These are phyloP conservation scores for Sicyos edulis DNA, from an alignment of 306 rosid genomes.

Conservation along the genomic window DNA sequence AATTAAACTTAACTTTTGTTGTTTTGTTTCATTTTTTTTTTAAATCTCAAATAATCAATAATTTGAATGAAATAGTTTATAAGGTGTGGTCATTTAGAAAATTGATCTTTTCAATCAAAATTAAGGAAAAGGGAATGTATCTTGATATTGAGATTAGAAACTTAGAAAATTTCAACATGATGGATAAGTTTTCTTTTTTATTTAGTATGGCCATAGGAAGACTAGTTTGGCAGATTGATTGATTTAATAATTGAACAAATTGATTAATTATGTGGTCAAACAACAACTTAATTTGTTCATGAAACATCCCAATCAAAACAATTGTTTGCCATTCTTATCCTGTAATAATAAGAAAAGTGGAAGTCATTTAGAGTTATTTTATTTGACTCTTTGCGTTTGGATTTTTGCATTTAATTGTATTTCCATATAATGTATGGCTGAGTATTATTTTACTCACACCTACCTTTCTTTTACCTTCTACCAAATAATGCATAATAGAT, in stretches of 20 bases:
- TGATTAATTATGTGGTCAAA: background rate
- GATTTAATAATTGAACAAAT: constrained; percentile 11
- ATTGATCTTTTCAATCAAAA: background rate
- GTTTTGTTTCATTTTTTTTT: no score
- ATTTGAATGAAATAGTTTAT: background rate
- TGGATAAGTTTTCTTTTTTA: background rate
- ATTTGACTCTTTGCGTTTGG: constrained; percentile 7
- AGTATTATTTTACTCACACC: background rate
- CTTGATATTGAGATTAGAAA: background rate
- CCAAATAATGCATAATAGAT: background rate
- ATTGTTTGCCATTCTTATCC: background rate
- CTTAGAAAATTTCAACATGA: background rate
- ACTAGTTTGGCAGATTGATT: background rate
- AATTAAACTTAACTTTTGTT: no score
- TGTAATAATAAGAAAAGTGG: background rate
- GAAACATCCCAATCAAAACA: constrained; percentile 1
- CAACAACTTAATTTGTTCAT: constrained; percentile 10
- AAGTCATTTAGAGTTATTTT: constrained; percentile 9
- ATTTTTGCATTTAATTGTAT: constrained; percentile 10
- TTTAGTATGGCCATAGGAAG: background rate
- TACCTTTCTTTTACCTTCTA: background rate
- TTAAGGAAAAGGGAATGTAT: background rate
- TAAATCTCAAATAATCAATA: no score
- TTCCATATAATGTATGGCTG: background rate
- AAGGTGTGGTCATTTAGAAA: background rate